phyloP scores from a whole-genome alignment of 2,329 filamentous ascomycete genomes.

The Aotearoamyces nothofagi region DNA sequence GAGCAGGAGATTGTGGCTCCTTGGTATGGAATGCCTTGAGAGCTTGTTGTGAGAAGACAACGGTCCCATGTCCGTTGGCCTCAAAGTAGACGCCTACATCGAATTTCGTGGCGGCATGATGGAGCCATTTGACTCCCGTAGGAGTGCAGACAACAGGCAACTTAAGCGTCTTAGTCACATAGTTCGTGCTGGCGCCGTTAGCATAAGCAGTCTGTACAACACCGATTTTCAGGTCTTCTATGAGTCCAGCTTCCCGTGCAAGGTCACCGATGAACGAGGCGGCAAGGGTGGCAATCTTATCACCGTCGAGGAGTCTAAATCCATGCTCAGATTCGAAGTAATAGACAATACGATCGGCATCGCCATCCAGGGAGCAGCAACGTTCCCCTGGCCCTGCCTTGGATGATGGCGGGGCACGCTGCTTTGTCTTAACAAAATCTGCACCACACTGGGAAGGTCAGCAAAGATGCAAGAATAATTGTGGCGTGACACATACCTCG shows the following conservation, averaged over 20 bases:
- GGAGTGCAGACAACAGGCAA: conserved; percentile 86
- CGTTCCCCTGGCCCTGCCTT: conserved; percentile 63
- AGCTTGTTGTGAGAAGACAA: conserved; percentile 81
- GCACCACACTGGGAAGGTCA: conserved; percentile 56
- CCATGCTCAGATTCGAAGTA: conserved; percentile 68
- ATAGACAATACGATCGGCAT: conserved; percentile 90
- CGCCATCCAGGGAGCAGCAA: conserved; percentile 84
- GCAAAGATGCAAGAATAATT: conserved; percentile 6
- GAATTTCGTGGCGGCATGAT: conserved; percentile 89
- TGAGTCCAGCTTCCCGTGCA: conserved; percentile 62
- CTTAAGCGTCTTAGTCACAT: conserved; percentile 75
- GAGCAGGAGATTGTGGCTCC: conserved; percentile 77
- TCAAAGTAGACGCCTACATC: conserved; percentile 98
- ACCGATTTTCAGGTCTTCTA: conserved; percentile 72
- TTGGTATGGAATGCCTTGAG: conserved; percentile 63
- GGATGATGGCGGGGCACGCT: conserved; percentile 72
- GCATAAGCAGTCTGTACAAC: conserved; percentile 97
- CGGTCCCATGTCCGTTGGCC: conserved; percentile 93
- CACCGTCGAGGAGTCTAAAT: conserved; percentile 89
- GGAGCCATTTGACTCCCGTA: conserved; percentile 93
- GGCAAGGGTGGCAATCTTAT: conserved; percentile 88
- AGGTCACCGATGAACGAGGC: conserved; percentile 90
- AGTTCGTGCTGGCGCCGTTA: conserved; percentile 87
- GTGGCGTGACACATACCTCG: conserved; percentile 46
- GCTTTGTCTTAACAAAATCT: conserved; percentile 94